Evolutionary conservation across 495 filamentous ascomycete genomes (phyloP).

Genomic region (Penicillium alfredii): DNA sequence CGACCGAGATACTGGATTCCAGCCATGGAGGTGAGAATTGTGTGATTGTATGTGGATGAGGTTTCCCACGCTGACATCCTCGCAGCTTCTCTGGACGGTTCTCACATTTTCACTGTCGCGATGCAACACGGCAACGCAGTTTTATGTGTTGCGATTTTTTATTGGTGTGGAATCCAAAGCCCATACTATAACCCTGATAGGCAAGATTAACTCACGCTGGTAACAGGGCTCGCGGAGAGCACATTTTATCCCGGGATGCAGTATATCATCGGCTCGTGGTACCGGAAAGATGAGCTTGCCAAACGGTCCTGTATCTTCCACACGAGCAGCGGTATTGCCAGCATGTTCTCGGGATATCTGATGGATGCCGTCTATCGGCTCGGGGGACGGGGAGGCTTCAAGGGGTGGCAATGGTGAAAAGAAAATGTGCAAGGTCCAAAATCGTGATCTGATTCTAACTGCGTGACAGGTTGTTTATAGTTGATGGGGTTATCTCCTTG

Average conservation of each 20-base stretch:
- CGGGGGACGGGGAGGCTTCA: slow-evolving; percentile 43
- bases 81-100: slow-evolving; percentile 51
- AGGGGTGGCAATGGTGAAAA: slow-evolving; percentile 41
- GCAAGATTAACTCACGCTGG: slow-evolving; percentile 17
- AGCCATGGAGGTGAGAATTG: slow-evolving; percentile 33
- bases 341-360: slow-evolving; percentile 55
- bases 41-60: no score
- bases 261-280: slow-evolving; percentile 44
- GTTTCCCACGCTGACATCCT: slow-evolving; percentile 1
- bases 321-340: slow-evolving; percentile 45
- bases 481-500: slow-evolving; percentile 43
- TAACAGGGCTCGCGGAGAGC: slow-evolving; percentile 37
- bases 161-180: slow-evolving; percentile 42
- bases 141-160: slow-evolving; percentile 55
- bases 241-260: slow-evolving; percentile 44
- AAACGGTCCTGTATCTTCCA: slow-evolving; percentile 60
- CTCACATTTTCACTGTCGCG: slow-evolving; percentile 44
- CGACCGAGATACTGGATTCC: slow-evolving; percentile 57
- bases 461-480: slow-evolving; percentile 31
- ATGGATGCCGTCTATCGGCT: slow-evolving; percentile 50
- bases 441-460: neutral
- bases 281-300: slow-evolving; percentile 51
- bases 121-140: slow-evolving; percentile 41
- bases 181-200: no score
- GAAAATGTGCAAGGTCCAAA: neutral